Percentiles rank a stretch among this genome's conserved stretches.
Conservation (phyloP, 371 early-diverging fungal species). For the Mortierella sp. region DNA sequence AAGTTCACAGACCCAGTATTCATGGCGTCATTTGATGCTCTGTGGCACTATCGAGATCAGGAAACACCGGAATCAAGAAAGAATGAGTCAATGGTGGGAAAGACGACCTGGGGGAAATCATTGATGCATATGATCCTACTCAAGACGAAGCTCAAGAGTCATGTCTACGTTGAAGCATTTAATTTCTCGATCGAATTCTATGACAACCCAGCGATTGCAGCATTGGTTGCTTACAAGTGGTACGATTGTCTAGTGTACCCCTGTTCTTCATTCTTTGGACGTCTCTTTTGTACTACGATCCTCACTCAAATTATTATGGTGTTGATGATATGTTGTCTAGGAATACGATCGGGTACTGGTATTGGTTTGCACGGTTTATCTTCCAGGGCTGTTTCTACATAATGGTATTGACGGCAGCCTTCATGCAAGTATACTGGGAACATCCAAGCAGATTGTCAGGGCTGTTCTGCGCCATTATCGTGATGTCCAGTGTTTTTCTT, state of each 20-base stretch:
- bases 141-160: slow-evolving; percentile 1
- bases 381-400: slow-evolving; percentile 23
- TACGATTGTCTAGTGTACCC: not conserved
- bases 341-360: slow-evolving; percentile 27
- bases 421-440: slow-evolving; percentile 20
- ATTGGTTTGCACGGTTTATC: slow-evolving; percentile 18
- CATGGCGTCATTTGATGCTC: slow-evolving; percentile 20
- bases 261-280: not conserved
- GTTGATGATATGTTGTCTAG: not conserved
- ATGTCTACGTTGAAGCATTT: slow-evolving; percentile 9
- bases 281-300: not conserved
- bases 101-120: slow-evolving; percentile 12
- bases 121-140: slow-evolving; percentile 6
- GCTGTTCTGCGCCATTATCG: slow-evolving; percentile 23
- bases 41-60: slow-evolving; percentile 5
- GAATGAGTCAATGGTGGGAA: not conserved
- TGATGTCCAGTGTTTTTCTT: slow-evolving; percentile 4
- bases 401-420: slow-evolving; percentile 6
- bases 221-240: slow-evolving; percentile 32
- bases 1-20: slow-evolving; percentile 16
- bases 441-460: not conserved
- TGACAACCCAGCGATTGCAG: slow-evolving; percentile 33
- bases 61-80: no score
- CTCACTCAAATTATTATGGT: not conserved
- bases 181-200: slow-evolving; percentile 18